Conservation (phyloP, 2,329 filamentous ascomycete genomes). For the Penicillium sclerotiorum region DNA sequence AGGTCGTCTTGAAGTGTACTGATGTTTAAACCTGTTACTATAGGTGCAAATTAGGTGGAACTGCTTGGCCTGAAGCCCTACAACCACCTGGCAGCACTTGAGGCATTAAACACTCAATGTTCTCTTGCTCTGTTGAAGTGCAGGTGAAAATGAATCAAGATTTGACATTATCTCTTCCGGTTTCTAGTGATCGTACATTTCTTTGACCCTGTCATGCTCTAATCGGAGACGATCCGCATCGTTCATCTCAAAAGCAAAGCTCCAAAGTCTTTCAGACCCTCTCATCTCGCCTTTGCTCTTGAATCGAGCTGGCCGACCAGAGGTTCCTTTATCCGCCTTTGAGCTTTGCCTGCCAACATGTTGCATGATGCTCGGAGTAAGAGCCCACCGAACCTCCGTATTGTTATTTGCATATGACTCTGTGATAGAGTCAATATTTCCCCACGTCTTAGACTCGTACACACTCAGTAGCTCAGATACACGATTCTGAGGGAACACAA, state of each 20-base stretch:
- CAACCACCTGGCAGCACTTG: too few relatives aligned
- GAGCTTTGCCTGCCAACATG: slow-evolving; percentile 48
- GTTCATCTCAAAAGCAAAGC: slow-evolving; percentile 25
- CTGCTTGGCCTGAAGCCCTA: too few relatives aligned
- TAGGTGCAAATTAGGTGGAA: slow-evolving; percentile 20
- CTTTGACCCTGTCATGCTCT: slow-evolving; percentile 2
- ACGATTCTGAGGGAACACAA: slow-evolving; percentile 45
- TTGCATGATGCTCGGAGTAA: slow-evolving; percentile 48
- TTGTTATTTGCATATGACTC: slow-evolving; percentile 46
- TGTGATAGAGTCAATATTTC: slow-evolving; percentile 44
- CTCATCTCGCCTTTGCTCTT: neutral
- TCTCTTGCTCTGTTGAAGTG: too few relatives aligned
- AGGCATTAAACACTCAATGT: too few relatives aligned
- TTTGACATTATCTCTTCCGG: too few relatives aligned
- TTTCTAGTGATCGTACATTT: too few relatives aligned
- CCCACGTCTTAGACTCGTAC: slow-evolving; percentile 26
- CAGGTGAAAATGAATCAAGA: too few relatives aligned
- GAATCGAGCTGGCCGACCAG: neutral
- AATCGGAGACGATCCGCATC: slow-evolving; percentile 5
- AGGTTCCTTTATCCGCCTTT: slow-evolving; percentile 23
- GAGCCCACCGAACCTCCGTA: slow-evolving; percentile 43
- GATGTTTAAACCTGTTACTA: too few relatives aligned
- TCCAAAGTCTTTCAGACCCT: slow-evolving; percentile 20
- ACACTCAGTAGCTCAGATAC: slow-evolving; percentile 9
- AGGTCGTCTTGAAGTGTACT: too few relatives aligned